Conservation (phyloP, 345 rosid genomes). For the Euphorbia lathyris region DNA sequence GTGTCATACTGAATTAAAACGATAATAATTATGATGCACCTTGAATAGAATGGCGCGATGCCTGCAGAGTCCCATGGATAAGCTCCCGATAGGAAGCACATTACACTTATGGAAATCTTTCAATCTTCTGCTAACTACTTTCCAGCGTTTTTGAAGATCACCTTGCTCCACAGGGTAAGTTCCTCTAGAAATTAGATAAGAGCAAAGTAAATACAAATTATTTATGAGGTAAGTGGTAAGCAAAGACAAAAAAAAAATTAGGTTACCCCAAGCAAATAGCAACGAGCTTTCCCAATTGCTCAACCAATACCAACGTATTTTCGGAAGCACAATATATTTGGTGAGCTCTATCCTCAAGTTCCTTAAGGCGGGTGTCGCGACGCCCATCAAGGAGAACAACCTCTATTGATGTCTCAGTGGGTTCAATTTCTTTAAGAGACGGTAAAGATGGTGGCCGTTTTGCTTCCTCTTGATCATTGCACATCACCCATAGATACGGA, state of each 20-base stretch:
- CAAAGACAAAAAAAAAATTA: conserved; percentile 12
- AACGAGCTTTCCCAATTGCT: conserved; percentile 84
- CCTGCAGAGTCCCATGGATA: conserved; percentile 83
- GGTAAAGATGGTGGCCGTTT: conserved; percentile 58
- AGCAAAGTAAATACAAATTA: neutral
- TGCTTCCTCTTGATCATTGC: conserved; percentile 72
- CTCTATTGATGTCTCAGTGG: conserved; percentile 72
- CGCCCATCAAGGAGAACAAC: conserved; percentile 73
- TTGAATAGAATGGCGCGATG: conserved; percentile 95
- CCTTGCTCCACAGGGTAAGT: conserved; percentile 75
- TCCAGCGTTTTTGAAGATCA: conserved; percentile 81
- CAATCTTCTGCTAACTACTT: conserved; percentile 60
- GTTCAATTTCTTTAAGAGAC: conserved; percentile 68
- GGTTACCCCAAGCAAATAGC: conserved; percentile 85
- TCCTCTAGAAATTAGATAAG: conserved; percentile 61
- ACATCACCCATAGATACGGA: conserved; percentile 89
- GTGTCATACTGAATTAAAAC: neutral
- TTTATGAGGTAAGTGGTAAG: neutral
- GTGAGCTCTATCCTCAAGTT: conserved; percentile 83
- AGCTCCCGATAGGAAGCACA: conserved; percentile 82
- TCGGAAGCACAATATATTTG: conserved; percentile 71
- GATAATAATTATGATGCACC: conserved; percentile 39
- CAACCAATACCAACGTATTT: conserved; percentile 60
- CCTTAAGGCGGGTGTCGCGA: conserved; percentile 72
- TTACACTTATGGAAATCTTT: conserved; percentile 68